Evolutionary conservation across 441 rosid species (phyloP), one percentile per base, ranked within the genome.

Genomic region (Jatropha podagrica): DNA sequence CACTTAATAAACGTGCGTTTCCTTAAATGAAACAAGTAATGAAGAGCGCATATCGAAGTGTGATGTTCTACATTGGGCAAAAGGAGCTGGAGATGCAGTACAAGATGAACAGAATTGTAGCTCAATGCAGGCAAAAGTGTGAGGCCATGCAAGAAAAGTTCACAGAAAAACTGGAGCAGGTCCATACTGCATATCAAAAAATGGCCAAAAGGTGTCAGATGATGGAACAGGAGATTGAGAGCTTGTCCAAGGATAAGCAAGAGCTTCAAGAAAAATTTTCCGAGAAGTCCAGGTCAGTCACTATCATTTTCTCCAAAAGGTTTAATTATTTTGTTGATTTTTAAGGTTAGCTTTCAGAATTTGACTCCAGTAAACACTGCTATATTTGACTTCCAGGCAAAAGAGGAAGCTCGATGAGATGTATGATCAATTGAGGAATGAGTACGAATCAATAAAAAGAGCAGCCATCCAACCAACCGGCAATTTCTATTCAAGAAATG

Each of bases 371-470:
- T 71, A 67, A 49, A 59, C 60, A 12, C 42, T n/a, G 38, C 63
- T 38, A 7, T 65, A 44, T 71, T 75, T 27, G 10, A 78, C 73
- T 76, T 74, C 71, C 91, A 92, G 97, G 85, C 97, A 91, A 88
- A 95, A 79, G 79, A 91, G 97, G 77, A 96, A 92, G 81, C 97
- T 92, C 49, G 99, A 96, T 81, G 99, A 94, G 83, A 96, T 96
- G 97, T 94, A 96, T 78, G 99, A 96, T 78, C 96, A 87, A 70
- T 74, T 94, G 84, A 88, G 95, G 81, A 92, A 80, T 66, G 97
- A 96, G 78, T 88, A 85, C 4, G 92, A 96, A 77, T 92, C 96
- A 15, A 71, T 83, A 73, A 94, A 94, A 84, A 83, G 97, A 82
- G 81, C 96, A 75, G 89, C 96, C 32, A 86, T 92, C 80, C 98